phyloP scores from a whole-genome alignment of 139 green algal species.

The Haematococcus lacustris region DNA sequence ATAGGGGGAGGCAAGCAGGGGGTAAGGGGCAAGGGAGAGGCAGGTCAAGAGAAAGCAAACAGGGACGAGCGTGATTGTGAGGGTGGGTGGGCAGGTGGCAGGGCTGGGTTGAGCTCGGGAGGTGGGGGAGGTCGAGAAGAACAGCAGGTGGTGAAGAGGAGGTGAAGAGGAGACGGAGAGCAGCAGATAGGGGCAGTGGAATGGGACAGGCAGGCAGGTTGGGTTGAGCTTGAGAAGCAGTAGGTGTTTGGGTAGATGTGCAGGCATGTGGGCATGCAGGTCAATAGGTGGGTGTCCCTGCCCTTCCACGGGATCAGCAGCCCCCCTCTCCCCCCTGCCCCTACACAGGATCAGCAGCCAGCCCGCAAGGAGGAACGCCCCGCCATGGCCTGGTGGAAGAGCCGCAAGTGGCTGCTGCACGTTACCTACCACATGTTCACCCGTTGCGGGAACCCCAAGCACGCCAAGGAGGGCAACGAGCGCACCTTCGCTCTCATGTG shows the following conservation, averaged over 20 bases:
- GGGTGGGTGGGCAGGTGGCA: no score
- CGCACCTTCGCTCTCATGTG: slow-evolving; percentile 44
- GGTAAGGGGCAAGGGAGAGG: no score
- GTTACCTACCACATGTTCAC: slow-evolving; percentile 72
- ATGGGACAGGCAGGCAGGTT: not conserved
- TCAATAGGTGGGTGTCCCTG: not conserved
- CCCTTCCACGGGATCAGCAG: no score
- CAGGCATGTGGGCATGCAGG: not conserved
- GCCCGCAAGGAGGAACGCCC: slow-evolving; percentile 39
- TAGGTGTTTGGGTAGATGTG: not conserved
- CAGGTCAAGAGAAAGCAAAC: no score
- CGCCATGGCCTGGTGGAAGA: slow-evolving; percentile 89
- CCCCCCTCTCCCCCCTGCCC: no score
- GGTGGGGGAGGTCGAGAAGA: no score
- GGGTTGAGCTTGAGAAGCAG: not conserved
- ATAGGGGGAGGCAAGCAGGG: no score
- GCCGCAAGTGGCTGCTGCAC: slow-evolving; percentile 94
- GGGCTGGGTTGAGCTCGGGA: no score
- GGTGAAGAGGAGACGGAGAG: no score
- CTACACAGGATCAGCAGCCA: slow-evolving; percentile 2
- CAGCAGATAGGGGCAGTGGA: no score
- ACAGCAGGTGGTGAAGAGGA: no score
- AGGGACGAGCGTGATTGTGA: no score
- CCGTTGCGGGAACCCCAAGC: slow-evolving; percentile 61
- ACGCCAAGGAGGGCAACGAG: slow-evolving; percentile 38